Evolutionary conservation across 179 eudicot genomes (phyloP).

Genomic region (Camellia oleifera): DNA sequence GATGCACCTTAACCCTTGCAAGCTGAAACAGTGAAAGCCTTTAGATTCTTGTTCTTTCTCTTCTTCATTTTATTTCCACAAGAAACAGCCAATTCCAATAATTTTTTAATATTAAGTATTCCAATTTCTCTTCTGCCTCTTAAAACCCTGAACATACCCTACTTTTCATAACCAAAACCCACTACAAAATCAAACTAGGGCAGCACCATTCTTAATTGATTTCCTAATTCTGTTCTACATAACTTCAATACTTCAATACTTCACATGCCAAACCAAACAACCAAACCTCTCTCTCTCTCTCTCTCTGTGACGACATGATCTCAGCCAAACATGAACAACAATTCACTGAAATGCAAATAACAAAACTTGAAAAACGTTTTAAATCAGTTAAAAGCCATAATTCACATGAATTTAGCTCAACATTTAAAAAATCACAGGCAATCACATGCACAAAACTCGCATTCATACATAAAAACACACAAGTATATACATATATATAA

Average conservation of each 20-base stretch:
- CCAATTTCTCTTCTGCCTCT: not conserved
- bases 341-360: not conserved
- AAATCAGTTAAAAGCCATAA: not conserved
- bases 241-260: not conserved
- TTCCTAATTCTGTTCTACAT: not conserved
- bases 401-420: not conserved
- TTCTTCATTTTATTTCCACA: not conserved
- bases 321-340: not conserved
- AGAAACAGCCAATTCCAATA: not conserved
- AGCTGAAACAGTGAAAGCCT: not conserved
- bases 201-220: not conserved
- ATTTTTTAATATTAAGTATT: not conserved
- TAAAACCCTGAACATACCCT: not conserved
- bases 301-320: not conserved
- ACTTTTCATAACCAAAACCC: not conserved
- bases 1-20: not conserved
- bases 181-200: not conserved
- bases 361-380: not conserved
- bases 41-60: not conserved
- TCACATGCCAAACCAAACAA: not conserved
- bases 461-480: not conserved
- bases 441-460: not conserved
- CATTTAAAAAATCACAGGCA: not conserved
- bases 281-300: not conserved
- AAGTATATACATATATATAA: not conserved